Conservation (phyloP, 495 filamentous ascomycete genomes). For the Physcia stellaris region DNA sequence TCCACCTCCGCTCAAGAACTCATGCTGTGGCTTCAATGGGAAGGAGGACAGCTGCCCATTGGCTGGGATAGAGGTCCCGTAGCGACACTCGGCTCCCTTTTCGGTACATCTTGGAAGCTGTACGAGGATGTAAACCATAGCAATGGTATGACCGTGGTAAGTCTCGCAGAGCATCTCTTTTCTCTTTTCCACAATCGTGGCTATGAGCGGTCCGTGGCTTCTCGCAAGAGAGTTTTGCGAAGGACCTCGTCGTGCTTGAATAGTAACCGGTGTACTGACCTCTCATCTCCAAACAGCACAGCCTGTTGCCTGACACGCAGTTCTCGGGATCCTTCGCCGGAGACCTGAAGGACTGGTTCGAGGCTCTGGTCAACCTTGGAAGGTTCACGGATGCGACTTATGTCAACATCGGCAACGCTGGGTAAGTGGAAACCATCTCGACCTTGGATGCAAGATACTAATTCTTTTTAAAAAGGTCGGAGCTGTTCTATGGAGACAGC, state of each 20-base stretch:
- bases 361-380: constrained; percentile 18
- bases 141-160: constrained; percentile 23
- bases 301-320: constrained; percentile 21
- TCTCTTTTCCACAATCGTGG: neutral
- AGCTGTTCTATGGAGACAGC: constrained; percentile 24
- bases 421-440: constrained; percentile 10
- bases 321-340: constrained; percentile 23
- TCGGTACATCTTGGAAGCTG: constrained; percentile 24
- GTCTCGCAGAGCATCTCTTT: neutral
- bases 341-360: constrained; percentile 27
- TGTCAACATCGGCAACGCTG: constrained; percentile 27
- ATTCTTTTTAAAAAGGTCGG: constrained; percentile 13
- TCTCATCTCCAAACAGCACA: too few relatives aligned
- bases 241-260: too few relatives aligned
- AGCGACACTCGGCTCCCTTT: constrained; percentile 19
- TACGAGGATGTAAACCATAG: constrained; percentile 22
- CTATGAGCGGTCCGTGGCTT: too few relatives aligned
- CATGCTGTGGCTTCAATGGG: constrained; percentile 29
- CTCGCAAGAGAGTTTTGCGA: too few relatives aligned
- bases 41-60: constrained; percentile 26
- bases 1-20: constrained; percentile 22
- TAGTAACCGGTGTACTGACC: neutral
- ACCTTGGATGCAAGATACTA: neutral
- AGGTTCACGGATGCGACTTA: constrained; percentile 17
- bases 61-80: constrained; percentile 20